Base-by-base conservation (phyloP, 805 yeast species). In the Kuraishia capsulata region DNA sequence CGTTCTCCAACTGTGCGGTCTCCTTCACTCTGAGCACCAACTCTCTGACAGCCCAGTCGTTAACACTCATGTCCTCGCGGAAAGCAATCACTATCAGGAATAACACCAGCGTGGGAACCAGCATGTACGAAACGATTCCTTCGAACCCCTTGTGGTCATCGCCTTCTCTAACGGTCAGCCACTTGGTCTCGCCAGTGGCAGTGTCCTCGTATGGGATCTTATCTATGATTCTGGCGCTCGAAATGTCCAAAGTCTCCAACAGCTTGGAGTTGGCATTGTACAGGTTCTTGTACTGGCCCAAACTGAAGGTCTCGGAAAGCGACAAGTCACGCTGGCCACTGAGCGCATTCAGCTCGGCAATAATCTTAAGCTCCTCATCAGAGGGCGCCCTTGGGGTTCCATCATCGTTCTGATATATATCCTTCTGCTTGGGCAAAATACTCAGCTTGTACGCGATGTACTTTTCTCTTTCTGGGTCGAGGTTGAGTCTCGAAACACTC, bases 131-230 rank as follows among this genome's bases (percentile, higher is more conserved):
- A 50, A 79, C 77, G 39, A 83, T 67, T 45, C 67, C 66, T 56
- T 86, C 95, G 95, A 95, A 85, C 36, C 94, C 94, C 63, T 85
- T 94, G 53, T 77, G 78, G 50, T 73, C 77, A 39, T 79, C 74
- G 11, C 56, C 59, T 54, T 77, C 87, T 44, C 92, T 71, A 34
- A 86, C 77, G 40, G 84, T 63, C 50, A 76, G 72, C 94, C 92
- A 85, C 51, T 78, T 76, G 50, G 84, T 72, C 51, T 78, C 81
- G 28, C 95, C 95, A 14, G 85, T 78, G 30, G 76, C 65, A 32
- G 81, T 78, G 59, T 82, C 92, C 61, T 79, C 83, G 56, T 75
- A 83, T 33, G 95, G 95, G 42, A 85, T 75, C 62, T 85, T 85
- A 58, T 85, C 95, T 46, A 86, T 70, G 50, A 85, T 80, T 50